Conservation (phyloP, 306 rosid genomes). For the Mimosa pudica region DNA sequence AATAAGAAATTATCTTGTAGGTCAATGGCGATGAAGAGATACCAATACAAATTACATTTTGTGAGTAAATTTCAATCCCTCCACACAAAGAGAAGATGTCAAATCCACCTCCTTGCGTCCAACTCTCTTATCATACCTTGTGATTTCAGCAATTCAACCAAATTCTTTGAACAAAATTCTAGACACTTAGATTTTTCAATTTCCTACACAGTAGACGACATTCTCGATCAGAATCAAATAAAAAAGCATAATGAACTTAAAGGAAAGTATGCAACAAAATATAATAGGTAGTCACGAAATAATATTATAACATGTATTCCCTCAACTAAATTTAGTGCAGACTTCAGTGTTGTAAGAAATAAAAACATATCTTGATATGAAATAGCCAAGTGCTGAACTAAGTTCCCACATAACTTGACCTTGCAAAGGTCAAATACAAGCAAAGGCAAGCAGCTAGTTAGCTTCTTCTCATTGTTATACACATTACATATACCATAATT, state of each 20-base stretch:
- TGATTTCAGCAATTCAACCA: conserved; percentile 81
- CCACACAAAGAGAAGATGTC: not conserved
- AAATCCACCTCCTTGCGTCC: conserved; percentile 36
- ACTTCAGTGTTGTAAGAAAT: conserved; percentile 13
- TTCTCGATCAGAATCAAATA: conserved; percentile 31
- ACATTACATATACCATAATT: conserved; percentile 11
- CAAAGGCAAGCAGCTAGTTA: not conserved
- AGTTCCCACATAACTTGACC: not conserved
- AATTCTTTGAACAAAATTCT: conserved; percentile 51
- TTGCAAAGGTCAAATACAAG: conserved; percentile 1
- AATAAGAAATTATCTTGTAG: not conserved
- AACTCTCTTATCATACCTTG: conserved; percentile 58
- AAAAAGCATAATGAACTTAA: conserved; percentile 23
- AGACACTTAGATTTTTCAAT: conserved; percentile 73
- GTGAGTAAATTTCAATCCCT: conserved; percentile 3
- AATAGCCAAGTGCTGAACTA: not conserved
- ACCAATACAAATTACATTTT: not conserved
- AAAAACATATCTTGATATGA: no score
- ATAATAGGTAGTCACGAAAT: conserved; percentile 14
- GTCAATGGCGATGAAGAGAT: not conserved
- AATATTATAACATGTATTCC: conserved; percentile 2
- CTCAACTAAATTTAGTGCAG: conserved; percentile 17
- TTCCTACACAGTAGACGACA: conserved; percentile 59
- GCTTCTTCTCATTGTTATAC: not conserved
- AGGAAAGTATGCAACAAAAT: conserved; percentile 6